phyloP scores from a whole-genome alignment of 1,284 basidiomycete species.

The Pterula multifida region DNA sequence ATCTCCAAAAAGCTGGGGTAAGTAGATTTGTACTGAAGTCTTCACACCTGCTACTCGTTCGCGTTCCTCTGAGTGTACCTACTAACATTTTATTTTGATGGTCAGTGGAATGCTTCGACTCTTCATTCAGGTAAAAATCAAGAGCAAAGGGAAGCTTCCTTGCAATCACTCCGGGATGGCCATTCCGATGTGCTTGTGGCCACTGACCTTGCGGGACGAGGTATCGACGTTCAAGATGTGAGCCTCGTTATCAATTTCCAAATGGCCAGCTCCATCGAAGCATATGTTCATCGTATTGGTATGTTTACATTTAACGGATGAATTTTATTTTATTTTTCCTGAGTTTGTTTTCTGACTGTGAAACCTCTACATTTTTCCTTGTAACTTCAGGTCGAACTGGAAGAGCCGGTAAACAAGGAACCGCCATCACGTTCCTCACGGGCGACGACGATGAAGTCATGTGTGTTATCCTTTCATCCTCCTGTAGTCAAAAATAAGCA shows the following conservation, averaged over 20 bases:
- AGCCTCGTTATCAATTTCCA: conserved; percentile 95
- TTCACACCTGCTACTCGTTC: no score
- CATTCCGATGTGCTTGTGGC: conserved; percentile 84
- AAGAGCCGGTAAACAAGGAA: conserved; percentile 90
- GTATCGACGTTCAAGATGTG: conserved; percentile 97
- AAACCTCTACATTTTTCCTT: conserved; percentile 1
- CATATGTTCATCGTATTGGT: conserved; percentile 96
- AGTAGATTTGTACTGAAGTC: no score
- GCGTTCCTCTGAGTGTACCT: no score
- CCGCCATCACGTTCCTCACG: conserved; percentile 89
- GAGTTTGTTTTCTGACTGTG: conserved; percentile 7
- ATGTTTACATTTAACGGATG: no score
- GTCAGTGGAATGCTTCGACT: conserved; percentile 76
- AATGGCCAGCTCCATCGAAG: conserved; percentile 93
- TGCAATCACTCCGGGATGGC: conserved; percentile 79
- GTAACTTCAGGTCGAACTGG: conserved; percentile 72
- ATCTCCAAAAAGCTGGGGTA: conserved; percentile 77
- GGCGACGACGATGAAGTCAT: conserved; percentile 96
- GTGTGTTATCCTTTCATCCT: conserved; percentile 36
- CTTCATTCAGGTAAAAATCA: conserved; percentile 97
- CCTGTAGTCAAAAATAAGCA: neutral
- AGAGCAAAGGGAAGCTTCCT: conserved; percentile 87
- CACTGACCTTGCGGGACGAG: conserved; percentile 94
- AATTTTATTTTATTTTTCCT: conserved; percentile 3
- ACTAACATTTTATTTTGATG: no score